These are phyloP conservation scores for Aurantiochytrium sp. DNA, from an alignment of 108 stramenopile species.

Conservation along the genomic window DNA sequence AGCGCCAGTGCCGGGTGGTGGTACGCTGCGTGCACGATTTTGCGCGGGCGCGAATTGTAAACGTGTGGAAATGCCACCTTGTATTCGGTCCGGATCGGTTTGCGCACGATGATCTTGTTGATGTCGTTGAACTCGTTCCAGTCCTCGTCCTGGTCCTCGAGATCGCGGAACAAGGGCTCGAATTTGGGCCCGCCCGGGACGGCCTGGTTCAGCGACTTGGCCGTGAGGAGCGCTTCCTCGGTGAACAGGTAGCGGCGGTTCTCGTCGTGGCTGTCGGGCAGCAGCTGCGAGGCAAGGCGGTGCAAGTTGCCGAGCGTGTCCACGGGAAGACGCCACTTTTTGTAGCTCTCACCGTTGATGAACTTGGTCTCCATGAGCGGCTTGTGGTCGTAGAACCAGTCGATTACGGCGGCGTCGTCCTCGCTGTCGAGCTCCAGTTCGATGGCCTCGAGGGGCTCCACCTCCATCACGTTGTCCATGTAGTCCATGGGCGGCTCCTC, in stretches of 20 bases:
- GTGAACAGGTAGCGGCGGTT: constrained; percentile 90
- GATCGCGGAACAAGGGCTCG: constrained; percentile 94
- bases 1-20: constrained; percentile 85
- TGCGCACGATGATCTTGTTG: constrained; percentile 93
- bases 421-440: constrained; percentile 78
- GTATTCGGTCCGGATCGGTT: constrained; percentile 95
- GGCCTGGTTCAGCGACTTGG: constrained; percentile 94
- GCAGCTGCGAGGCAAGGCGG: constrained; percentile 83
- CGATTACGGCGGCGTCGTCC: constrained; percentile 61
- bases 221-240: constrained; percentile 87
- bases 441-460: constrained; percentile 84
- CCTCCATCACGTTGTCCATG: constrained; percentile 95
- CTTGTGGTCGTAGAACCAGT: constrained; percentile 70
- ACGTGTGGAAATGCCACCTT: constrained; percentile 92
- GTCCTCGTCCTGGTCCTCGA: constrained; percentile 88
- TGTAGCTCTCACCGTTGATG: constrained; percentile 87
- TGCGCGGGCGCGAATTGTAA: constrained; percentile 93
- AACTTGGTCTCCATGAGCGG: constrained; percentile 48
- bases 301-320: constrained; percentile 88
- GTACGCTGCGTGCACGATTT: constrained; percentile 76
- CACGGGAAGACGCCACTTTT: constrained; percentile 83
- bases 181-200: constrained; percentile 99
- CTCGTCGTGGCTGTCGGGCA: constrained; percentile 73
- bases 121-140: constrained; percentile 99
- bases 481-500: constrained; percentile 99